Conservation (phyloP, 257 asterid species). For the Phtheirospermum japonicum region DNA sequence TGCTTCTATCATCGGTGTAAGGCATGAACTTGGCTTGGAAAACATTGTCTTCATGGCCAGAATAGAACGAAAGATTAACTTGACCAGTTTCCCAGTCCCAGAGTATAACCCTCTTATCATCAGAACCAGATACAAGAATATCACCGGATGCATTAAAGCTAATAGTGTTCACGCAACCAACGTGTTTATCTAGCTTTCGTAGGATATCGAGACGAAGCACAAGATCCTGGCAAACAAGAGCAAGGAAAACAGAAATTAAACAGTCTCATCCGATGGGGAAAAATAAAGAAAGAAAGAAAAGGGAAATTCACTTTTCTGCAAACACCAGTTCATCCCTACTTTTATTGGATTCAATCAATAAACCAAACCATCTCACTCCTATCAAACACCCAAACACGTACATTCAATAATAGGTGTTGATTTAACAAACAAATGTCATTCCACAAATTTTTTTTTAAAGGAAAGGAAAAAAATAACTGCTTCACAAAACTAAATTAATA, state of each 20-base stretch:
- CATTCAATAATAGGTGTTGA: background rate
- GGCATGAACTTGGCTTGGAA: conserved; percentile 95
- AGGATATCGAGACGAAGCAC: conserved; percentile 74
- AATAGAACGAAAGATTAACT: conserved; percentile 57
- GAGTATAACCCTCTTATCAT: conserved; percentile 72
- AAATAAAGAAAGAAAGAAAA: too few species aligned
- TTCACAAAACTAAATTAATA: too few species aligned
- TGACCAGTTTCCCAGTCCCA: conserved; percentile 96
- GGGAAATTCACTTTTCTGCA: too few species aligned
- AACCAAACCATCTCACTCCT: background rate
- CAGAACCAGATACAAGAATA: conserved; percentile 83
- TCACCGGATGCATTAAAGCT: conserved; percentile 76
- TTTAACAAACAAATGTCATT: background rate
- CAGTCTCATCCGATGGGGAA: background rate
- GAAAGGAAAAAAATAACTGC: too few species aligned
- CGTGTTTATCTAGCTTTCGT: conserved; percentile 69
- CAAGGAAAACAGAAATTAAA: background rate
- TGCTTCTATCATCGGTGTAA: conserved; percentile 61
- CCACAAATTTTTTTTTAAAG: too few species aligned
- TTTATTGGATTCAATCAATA: too few species aligned
- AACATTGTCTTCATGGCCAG: conserved; percentile 78
- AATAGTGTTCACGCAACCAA: conserved; percentile 83
- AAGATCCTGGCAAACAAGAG: conserved; percentile 57
- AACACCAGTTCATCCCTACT: too few species aligned
- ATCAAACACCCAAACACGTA: background rate